A percentile compares a stretch with the other conserved stretches of the same genome.
Conservation (phyloP, 1,284 basidiomycete species). For the Anthracocystis panici-leucophaei region DNA sequence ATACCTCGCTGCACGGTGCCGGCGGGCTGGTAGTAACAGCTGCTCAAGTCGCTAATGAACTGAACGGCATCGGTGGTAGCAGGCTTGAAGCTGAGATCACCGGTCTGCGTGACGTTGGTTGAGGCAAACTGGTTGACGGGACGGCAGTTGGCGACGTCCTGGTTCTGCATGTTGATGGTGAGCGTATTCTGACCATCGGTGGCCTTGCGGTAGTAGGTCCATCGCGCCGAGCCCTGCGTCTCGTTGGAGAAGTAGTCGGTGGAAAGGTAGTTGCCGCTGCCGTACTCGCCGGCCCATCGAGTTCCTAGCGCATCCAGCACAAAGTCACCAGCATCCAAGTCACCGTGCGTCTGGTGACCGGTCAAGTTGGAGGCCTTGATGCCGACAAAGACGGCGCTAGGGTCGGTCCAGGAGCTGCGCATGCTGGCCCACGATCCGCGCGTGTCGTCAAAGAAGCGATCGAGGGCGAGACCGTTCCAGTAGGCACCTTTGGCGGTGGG, state of each 20-base stretch:
- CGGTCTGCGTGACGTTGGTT: slow-evolving; percentile 80
- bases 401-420: slow-evolving; percentile 91
- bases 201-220: slow-evolving; percentile 83
- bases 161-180: slow-evolving; percentile 82
- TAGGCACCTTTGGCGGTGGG: slow-evolving; percentile 84
- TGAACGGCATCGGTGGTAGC: slow-evolving; percentile 82
- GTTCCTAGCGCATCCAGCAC: slow-evolving; percentile 93
- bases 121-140: slow-evolving; percentile 76
- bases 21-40: slow-evolving; percentile 77
- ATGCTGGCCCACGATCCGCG: slow-evolving; percentile 84
- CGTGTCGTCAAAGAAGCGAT: slow-evolving; percentile 81
- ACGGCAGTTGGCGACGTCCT: slow-evolving; percentile 80
- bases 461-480: slow-evolving; percentile 87
- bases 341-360: slow-evolving; percentile 86
- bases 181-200: slow-evolving; percentile 98
- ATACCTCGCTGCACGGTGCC: slow-evolving; percentile 85
- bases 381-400: slow-evolving; percentile 83
- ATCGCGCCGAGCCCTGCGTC: slow-evolving; percentile 49
- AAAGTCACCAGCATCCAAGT: slow-evolving; percentile 92
- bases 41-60: slow-evolving; percentile 83
- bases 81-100: slow-evolving; percentile 75
- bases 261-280: slow-evolving; percentile 83
- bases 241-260: slow-evolving; percentile 67
- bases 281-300: slow-evolving; percentile 95
- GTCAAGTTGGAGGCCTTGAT: slow-evolving; percentile 85